Base-by-base conservation (phyloP, 2,329 filamentous ascomycete species). In the Massarina eburnea region DNA sequence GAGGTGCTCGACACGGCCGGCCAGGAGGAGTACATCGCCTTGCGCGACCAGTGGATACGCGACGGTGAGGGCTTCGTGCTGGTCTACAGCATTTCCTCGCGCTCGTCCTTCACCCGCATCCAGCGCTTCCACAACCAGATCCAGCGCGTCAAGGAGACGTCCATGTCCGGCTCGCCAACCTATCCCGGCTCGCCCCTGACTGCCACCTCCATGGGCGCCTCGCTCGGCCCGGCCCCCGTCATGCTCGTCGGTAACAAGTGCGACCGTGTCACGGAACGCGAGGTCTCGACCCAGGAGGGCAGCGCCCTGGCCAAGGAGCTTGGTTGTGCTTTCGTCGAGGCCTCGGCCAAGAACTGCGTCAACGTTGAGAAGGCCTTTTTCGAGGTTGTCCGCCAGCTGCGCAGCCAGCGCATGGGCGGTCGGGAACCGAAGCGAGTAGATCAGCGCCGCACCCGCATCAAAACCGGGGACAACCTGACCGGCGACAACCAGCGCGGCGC, bases 231-330 rank as follows among this genome's bases (percentile, higher is more conserved):
- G 17, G 90, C 94, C 14, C 94, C 94, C 37, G 89, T 99, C 63
- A 97, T 99, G 94, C 81, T 99, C 22, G 94, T 99, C 27, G 94
- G 94, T 57, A 97, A 99, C 79, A 99, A 99, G 77, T 95, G 90
- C 74, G 94, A 99, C 73, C 83, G 94, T 62, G 90, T 95, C 37
- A 95, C 92, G 21, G 94, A 97, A 74, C 84, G 94, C 56, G 92
- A 96, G 66, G 94, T 97, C 3, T 96, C 91, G 2, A 95, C 91
- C 40, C 94, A 97, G 71, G 94, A 99, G 74, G 94, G 94, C 14
- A 88, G 90, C 57, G 91, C 91, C 41, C 76, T 97, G 30, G 92
- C 94, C 44, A 88, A 91, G 62, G 90, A 96, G 64, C 78, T 99
- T 30, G 90, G 90, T 52, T 97, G 94, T 74, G 91, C 96, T 60